Base-by-base conservation (phyloP, 495 filamentous ascomycete species). In the Aspergillus steynii region DNA sequence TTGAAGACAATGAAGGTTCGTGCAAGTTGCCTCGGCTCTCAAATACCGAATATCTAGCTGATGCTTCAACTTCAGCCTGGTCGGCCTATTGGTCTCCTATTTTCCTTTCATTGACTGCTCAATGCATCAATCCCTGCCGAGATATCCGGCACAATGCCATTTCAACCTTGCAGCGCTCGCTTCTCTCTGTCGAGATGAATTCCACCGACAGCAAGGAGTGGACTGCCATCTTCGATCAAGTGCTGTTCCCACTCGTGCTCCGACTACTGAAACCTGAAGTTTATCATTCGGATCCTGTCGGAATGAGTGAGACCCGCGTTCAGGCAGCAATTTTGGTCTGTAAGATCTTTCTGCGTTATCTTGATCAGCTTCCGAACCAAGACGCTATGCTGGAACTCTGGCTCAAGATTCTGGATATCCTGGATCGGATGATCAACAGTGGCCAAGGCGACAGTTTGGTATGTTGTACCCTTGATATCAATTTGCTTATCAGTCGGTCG, bases 11-110 rank as follows among this genome's bases (percentile, higher is more conserved):
- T 61, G 90, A 97, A 82, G 90, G 90, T 90, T 69, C 65, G 80
- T 65, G 27, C 32, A 34, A 29, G 37, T 20, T 26, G 20, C 0
- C 29, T 42, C 7, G 12, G 4, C 15, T 31, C 5, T 53, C 27
- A 20, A 4, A 50, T 48, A 46, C 66, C 74, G 53, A 77, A 7
- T 53, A 32, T 5, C 50, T 15, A 25, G 3, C 48, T 58, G 49
- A 58, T 56, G 27, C 5, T 58, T 10, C 37, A 42, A 42, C 12
- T 1, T 54, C 53, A 92, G 95, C 95, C 42, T 99, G 95, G 95
- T 90, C 91, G 32, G 91, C 96, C 14, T 99, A 99, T 72, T 99
- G 95, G 95, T 88, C 93, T 15, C 96, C 93, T 27, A 94, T 98
- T 34, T 94, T 99, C 77, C 85, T 89, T 61, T 88, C 91, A 12